Conservation (phyloP, 2,329 filamentous ascomycete species). For the Metarhizium sp. region DNA sequence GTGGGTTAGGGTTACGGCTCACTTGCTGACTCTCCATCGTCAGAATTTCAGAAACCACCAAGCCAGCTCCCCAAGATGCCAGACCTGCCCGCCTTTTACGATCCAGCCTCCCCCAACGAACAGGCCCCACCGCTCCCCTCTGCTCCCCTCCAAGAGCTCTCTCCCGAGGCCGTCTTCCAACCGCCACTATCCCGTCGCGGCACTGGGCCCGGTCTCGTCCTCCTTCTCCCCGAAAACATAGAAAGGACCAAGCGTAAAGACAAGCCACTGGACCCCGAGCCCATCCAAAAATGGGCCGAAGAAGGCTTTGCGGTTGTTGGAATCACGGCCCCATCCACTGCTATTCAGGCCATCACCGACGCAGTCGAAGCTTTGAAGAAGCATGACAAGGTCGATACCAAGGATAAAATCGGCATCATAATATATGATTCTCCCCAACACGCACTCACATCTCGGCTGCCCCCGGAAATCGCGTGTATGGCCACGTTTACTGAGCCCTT, state of each 20-base stretch:
- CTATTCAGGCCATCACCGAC: neutral
- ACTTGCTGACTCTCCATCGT: too few species aligned
- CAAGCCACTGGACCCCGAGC: conserved; percentile 11
- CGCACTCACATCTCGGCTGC: neutral
- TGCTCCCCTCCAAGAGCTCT: neutral
- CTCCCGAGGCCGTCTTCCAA: conserved; percentile 8
- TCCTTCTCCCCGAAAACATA: conserved; percentile 1
- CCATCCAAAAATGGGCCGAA: conserved; percentile 26
- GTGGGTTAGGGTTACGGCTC: too few species aligned
- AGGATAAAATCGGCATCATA: conserved; percentile 1
- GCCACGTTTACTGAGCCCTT: neutral
- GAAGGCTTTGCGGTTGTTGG: conserved; percentile 23
- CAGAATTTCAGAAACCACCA: neutral
- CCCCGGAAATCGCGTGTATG: neutral
- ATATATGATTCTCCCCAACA: neutral
- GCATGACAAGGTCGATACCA: conserved; percentile 7
- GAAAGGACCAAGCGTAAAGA: neutral
- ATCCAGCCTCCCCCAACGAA: conserved; percentile 8
- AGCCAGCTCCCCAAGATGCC: neutral
- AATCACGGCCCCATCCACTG: neutral
- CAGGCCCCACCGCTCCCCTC: conserved; percentile 5
- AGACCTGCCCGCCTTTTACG: conserved; percentile 1
- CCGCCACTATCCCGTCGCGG: conserved; percentile 21
- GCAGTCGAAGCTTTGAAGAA: neutral
- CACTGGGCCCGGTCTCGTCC: conserved; percentile 22